phyloP scores from a whole-genome alignment of 331 rosid species.

The Rhamnella rubrinervis region DNA sequence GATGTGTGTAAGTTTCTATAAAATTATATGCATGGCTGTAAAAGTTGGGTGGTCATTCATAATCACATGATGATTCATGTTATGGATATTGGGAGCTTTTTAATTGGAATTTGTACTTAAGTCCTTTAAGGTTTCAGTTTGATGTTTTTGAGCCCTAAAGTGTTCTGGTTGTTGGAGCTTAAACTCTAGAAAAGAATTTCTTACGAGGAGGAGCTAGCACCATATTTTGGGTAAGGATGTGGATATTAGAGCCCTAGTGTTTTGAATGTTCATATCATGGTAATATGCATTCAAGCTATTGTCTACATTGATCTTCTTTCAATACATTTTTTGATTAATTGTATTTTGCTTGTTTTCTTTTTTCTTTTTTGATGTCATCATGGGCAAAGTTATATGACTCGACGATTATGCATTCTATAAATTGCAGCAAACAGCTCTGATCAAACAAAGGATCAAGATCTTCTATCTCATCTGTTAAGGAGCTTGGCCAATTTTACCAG shows the following conservation, averaged over 20 bases:
- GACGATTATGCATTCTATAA: conserved; percentile 34
- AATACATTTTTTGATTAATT: neutral
- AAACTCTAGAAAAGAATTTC: no score
- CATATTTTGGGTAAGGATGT: no score
- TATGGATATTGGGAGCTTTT: no score
- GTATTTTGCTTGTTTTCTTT: conserved; percentile 19
- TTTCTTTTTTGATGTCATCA: neutral
- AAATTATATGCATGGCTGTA: no score
- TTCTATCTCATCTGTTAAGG: conserved; percentile 64
- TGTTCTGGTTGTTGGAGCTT: no score
- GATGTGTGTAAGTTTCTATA: no score
- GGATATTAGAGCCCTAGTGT: no score
- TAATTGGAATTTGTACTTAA: no score
- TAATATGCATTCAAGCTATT: no score
- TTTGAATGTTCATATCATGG: no score
- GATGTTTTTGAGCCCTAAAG: neutral
- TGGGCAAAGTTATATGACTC: conserved; percentile 7
- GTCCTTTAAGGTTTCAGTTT: neutral
- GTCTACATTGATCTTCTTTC: no score
- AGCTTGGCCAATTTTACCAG: conserved; percentile 60
- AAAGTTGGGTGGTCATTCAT: neutral
- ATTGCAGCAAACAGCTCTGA: conserved; percentile 72
- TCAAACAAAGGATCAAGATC: conserved; percentile 63
- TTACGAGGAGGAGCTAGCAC: no score
- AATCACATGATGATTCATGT: neutral